Percentiles rank a stretch among this genome's conserved stretches.
Conservation (phyloP, 2,329 filamentous ascomycete genomes). For the Colletotrichum sp. region DNA sequence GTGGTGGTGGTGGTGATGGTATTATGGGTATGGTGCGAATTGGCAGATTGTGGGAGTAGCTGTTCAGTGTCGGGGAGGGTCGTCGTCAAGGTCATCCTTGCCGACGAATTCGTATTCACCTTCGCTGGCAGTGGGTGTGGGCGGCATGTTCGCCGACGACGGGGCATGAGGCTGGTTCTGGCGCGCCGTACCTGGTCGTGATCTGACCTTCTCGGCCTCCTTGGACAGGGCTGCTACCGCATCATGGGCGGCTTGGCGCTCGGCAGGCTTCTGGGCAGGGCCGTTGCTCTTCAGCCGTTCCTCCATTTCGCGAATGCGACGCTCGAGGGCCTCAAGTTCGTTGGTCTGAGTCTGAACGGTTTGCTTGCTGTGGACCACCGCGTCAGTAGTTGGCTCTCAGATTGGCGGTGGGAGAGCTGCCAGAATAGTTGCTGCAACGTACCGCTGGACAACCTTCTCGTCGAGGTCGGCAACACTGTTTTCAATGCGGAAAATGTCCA, state of each 20-base stretch:
- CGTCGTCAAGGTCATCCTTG: constrained; percentile 26
- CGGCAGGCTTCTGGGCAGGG: constrained; percentile 22
- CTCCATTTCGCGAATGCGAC: constrained; percentile 84
- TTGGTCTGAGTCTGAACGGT: constrained; percentile 74
- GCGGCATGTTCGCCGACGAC: constrained; percentile 61
- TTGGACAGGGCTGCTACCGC: constrained; percentile 27
- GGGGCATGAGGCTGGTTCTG: constrained; percentile 56
- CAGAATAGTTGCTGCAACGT: constrained; percentile 36
- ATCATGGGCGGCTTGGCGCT: constrained; percentile 24
- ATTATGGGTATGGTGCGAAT: constrained; percentile 6
- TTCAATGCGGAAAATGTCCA: constrained; percentile 89
- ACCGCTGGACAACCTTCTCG: constrained; percentile 83
- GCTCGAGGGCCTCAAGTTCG: constrained; percentile 87
- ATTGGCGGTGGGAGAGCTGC: not conserved
- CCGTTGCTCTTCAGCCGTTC: constrained; percentile 64
- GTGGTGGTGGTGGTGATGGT: not conserved
- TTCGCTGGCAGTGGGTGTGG: constrained; percentile 66
- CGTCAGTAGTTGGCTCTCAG: not conserved
- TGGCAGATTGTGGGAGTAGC: not conserved
- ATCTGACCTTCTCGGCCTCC: constrained; percentile 44
- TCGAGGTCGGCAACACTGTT: constrained; percentile 76
- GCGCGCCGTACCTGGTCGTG: constrained; percentile 59
- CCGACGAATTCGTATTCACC: constrained; percentile 54
- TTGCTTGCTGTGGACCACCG: constrained; percentile 69
- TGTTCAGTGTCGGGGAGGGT: constrained; percentile 12